Conservation (phyloP, 495 filamentous ascomycete species). For the Extremus antarcticus region DNA sequence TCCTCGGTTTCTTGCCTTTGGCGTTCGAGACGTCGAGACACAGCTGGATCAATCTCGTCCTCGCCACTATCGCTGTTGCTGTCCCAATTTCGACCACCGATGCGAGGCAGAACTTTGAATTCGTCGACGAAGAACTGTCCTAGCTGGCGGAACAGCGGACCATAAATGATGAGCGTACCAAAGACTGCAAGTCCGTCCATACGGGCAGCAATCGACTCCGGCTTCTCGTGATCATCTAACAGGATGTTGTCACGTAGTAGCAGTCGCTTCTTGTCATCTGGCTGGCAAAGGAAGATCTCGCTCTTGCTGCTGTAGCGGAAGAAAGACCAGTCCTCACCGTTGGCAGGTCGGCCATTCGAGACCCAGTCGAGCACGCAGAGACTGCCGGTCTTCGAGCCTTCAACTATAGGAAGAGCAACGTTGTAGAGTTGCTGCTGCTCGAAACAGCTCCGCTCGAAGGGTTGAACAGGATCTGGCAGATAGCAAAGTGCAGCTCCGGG, state of each 20-base stretch:
- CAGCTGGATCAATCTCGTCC: slow-evolving; percentile 27
- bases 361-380: slow-evolving; percentile 90
- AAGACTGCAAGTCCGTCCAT: slow-evolving; percentile 61
- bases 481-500: slow-evolving; percentile 64
- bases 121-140: slow-evolving; percentile 61
- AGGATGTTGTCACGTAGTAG: slow-evolving; percentile 74
- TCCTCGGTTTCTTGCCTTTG: slow-evolving; percentile 43
- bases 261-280: slow-evolving; percentile 43
- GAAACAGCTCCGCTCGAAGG: slow-evolving; percentile 69
- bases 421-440: slow-evolving; percentile 70
- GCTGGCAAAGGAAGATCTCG: slow-evolving; percentile 56
- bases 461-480: slow-evolving; percentile 89
- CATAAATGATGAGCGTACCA: slow-evolving; percentile 74
- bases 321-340: slow-evolving; percentile 86
- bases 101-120: slow-evolving; percentile 64
- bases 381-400: slow-evolving; percentile 37
- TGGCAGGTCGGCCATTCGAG: slow-evolving; percentile 68
- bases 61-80: slow-evolving; percentile 19
- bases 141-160: slow-evolving; percentile 54
- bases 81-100: slow-evolving; percentile 65
- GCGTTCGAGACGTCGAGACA: slow-evolving; percentile 31
- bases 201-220: slow-evolving; percentile 36
- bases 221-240: slow-evolving; percentile 43
- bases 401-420: slow-evolving; percentile 31
- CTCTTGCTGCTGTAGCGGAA: slow-evolving; percentile 67